A percentile compares a stretch with the other conserved stretches of the same genome.
phyloP scores from a whole-genome alignment of 164 flowering plant genomes.

The Hamamelis virginiana region DNA sequence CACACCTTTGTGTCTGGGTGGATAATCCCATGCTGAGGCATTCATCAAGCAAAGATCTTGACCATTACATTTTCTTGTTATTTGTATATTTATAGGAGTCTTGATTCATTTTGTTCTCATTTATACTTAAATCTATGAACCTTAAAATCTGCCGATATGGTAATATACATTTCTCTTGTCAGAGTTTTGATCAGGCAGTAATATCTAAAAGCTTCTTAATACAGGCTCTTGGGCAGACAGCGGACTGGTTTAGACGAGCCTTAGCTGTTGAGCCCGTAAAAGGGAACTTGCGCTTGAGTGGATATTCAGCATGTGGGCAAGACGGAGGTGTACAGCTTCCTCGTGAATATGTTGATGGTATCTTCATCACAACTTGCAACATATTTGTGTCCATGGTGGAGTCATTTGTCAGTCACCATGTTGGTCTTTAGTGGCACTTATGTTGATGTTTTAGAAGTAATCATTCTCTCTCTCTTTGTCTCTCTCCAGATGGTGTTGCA shows the following conservation, averaged over 20 bases:
- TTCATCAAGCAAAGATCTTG: too few species aligned
- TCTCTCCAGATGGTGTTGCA: slow-evolving; percentile 81
- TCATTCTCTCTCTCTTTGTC: slow-evolving; percentile 6
- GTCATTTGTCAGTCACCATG: background rate
- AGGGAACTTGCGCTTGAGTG: slow-evolving; percentile 92
- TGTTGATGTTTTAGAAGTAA: background rate
- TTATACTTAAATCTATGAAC: background rate
- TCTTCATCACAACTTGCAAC: slow-evolving; percentile 1
- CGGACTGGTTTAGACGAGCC: slow-evolving; percentile 92
- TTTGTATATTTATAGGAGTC: background rate
- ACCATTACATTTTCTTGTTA: too few species aligned
- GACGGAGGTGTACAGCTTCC: slow-evolving; percentile 99
- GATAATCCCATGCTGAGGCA: too few species aligned
- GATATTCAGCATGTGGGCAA: slow-evolving; percentile 99
- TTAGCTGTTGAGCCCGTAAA: slow-evolving; percentile 95
- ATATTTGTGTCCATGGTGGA: background rate
- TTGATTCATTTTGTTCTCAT: background rate
- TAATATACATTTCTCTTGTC: background rate
- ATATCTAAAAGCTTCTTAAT: slow-evolving; percentile 10
- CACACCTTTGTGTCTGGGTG: too few species aligned
- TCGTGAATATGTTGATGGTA: slow-evolving; percentile 94
- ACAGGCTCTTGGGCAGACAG: slow-evolving; percentile 95
- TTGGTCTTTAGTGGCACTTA: background rate
- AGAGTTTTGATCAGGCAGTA: slow-evolving; percentile 1
- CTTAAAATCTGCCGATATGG: background rate